phyloP scores from a whole-genome alignment of 768 basidiomycete species.

The Amanita molliuscula region DNA sequence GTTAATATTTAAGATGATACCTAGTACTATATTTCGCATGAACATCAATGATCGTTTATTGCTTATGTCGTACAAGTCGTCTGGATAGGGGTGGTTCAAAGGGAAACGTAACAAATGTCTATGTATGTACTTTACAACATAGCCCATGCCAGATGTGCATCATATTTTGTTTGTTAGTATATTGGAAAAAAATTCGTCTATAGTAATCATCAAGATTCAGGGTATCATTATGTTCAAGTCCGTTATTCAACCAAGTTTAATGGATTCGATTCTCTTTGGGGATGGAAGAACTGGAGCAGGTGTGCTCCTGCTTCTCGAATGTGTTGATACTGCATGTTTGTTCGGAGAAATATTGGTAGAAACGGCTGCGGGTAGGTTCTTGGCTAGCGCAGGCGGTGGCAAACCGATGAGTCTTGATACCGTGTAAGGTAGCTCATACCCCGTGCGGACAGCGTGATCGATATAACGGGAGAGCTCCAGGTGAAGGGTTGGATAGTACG shows the following conservation, averaged over 20 bases:
- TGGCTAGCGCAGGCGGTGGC: slow-evolving; percentile 59
- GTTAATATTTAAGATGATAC: neutral
- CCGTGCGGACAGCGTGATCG: slow-evolving; percentile 48
- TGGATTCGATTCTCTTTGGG: slow-evolving; percentile 32
- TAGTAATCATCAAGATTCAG: neutral
- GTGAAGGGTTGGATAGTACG: slow-evolving; percentile 91
- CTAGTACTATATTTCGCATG: neutral
- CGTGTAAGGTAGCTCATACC: slow-evolving; percentile 74
- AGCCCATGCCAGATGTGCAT: neutral
- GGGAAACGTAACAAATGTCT: neutral
- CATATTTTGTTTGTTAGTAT: neutral
- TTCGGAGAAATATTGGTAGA: slow-evolving; percentile 6
- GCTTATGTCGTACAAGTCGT: neutral
- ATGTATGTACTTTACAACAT: slow-evolving; percentile 2
- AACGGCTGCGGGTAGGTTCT: slow-evolving; percentile 24
- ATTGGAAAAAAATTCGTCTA: neutral
- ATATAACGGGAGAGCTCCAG: slow-evolving; percentile 90
- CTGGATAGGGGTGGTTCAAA: neutral
- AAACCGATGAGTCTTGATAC: slow-evolving; percentile 69
- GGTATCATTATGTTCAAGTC: neutral
- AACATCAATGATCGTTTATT: neutral
- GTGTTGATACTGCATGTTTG: slow-evolving; percentile 15
- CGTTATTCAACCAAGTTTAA: slow-evolving; percentile 24
- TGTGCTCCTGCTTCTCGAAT: slow-evolving; percentile 9
- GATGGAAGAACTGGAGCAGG: slow-evolving; percentile 27